Base-by-base conservation (phyloP, 2,329 filamentous ascomycete genomes). In the Hirsutella minnesotensis region DNA sequence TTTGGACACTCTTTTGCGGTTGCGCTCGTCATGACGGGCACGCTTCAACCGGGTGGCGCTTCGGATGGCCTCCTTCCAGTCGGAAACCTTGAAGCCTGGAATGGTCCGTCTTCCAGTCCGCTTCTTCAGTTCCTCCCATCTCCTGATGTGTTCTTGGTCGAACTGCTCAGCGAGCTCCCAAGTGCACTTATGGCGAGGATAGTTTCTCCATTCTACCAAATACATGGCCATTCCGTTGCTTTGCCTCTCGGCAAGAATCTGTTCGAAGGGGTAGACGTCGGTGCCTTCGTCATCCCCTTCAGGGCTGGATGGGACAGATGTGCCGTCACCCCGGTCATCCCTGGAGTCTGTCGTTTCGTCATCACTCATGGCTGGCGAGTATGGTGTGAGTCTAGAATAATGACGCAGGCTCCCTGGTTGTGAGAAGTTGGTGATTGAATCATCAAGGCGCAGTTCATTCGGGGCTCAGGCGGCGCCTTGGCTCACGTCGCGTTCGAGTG, bases 91-190 rank as follows among this genome's bases (percentile, higher is more conserved):
- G 44, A 70, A 70, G 0, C 58, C 56, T 13, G 56, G 34, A 10
- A 54, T 47, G 9, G 55, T 51, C 12, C 64, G 62, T 8, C 53
- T 52, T 3, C 52, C 55, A 9, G 63, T 57, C 7, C 56, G 54
- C n/a, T 53, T 49, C 49, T 68, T 69, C 5, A 54, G 61, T 21
- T 59, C 53, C 39, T 62, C 54, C 74, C 74, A 77, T 3, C 63
- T 53, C 0, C 52, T 45, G 2, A 67, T 51, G 5, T 75, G 54
- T 0, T 58, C 58, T 2, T 55, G 47, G 0, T 57, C 58, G 4
- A 77, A 52, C 43, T 74, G 59, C 5, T 63, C 55, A 9, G 53
- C 48, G 0, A 73, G 71, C 48, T 79, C 74, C 74, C 74, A 79
- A 3, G 59, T 61, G 38, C 61, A 60, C n/a, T 60, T 55, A 24